These are phyloP conservation scores for Botrytis squamosa DNA, from an alignment of 2,329 filamentous ascomycete species.

Conservation along the genomic window DNA sequence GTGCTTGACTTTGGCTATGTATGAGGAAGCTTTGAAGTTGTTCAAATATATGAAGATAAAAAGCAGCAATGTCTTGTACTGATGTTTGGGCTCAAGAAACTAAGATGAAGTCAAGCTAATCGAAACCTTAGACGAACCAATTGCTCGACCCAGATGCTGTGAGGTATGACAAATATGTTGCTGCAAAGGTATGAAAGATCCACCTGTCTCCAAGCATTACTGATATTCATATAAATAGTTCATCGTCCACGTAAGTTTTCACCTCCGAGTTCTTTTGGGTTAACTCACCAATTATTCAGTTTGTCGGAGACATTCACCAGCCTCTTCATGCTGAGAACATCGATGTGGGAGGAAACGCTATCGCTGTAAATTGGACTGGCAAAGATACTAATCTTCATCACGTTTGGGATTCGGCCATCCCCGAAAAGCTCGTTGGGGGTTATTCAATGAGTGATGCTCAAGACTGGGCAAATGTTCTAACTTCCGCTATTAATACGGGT, in stretches of 20 bases:
- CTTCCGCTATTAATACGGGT: slow-evolving; percentile 54
- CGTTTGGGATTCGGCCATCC: slow-evolving; percentile 71
- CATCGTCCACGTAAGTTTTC: slow-evolving; percentile 38
- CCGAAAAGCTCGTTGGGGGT: slow-evolving; percentile 63
- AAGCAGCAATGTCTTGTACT: accelerated
- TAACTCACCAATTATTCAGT: slow-evolving; percentile 50
- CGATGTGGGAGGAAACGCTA: slow-evolving; percentile 64
- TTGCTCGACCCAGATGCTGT: slow-evolving; percentile 40
- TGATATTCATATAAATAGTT: slow-evolving; percentile 30
- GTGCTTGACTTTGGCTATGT: background rate
- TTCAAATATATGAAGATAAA: background rate
- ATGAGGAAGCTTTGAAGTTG: background rate
- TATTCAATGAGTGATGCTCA: slow-evolving; percentile 50
- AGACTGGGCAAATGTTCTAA: slow-evolving; percentile 57
- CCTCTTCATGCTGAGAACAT: slow-evolving; percentile 66
- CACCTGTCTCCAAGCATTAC: background rate
- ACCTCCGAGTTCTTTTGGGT: background rate
- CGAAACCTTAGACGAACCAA: slow-evolving; percentile 35
- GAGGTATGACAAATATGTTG: slow-evolving; percentile 52
- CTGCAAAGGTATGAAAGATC: slow-evolving; percentile 49
- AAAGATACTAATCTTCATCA: slow-evolving; percentile 64
- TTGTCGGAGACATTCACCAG: slow-evolving; percentile 69
- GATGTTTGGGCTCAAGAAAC: background rate
- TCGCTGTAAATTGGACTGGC: slow-evolving; percentile 61
- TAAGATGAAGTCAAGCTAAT: slow-evolving; percentile 42